Base-by-base conservation (phyloP, 768 basidiomycete genomes). In the Russula sp. region DNA sequence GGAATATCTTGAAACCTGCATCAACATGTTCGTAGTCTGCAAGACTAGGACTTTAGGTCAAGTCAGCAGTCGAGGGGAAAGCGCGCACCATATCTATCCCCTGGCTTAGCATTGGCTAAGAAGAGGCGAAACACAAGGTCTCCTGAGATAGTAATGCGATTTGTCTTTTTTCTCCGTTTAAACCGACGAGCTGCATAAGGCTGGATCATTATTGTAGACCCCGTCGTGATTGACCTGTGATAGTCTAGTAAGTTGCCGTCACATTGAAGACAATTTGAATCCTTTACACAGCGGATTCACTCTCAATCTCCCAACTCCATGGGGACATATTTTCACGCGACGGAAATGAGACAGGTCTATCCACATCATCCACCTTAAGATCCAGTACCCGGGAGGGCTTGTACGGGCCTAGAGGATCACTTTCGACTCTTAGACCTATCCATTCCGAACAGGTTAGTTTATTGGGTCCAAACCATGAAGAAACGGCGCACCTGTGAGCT, bases 141-240 rank as follows among this genome's bases (percentile, higher is more conserved):
- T 30, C 64, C 61, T 49, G 50, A 49, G 2, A 65, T 51, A 6
- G 48, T 62, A n/a, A 65, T 55, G 2, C 49, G 10, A 24, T 65
- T 49, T 18, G 24, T 48, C 48, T 52, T 62, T 34, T 36, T 65
- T 56, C 61, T 62, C 8, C 61, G 53, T 10, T 28, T 57, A 5
- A 57, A 38, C 6, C n/a, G 34, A 18, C 61, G 64, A 28, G 64
- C 49, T 30, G 62, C 55, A 13, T 62, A 65, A 1, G 55, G 61
- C 16, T 65, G 64, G 30, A 65, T 54, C 3, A 40, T 42, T 50
- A 62, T 46, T 30, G 48, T 52, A 4, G 64, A 55, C 22, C 46
- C 57, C n/a, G 61, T 13, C 7, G 64, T 62, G 38, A 65, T 62
- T n/a, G n/a, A 2, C 32, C 64, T 65, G 32, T n/a, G 3, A 18